phyloP scores from a whole-genome alignment of 306 rosid species.

The Benincasa hispida region DNA sequence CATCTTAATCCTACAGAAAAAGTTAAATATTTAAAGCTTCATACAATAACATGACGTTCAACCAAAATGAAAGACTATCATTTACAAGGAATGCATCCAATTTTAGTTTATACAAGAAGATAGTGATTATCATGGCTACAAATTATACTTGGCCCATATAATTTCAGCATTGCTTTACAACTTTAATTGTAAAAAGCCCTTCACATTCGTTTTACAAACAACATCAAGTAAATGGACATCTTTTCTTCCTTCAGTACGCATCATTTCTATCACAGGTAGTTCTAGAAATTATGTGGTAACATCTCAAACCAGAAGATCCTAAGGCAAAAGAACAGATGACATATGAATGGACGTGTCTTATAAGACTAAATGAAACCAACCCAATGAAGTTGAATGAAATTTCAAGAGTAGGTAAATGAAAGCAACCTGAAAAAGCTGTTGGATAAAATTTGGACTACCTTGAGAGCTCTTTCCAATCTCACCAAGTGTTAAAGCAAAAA shows the following conservation, averaged over 20 bases:
- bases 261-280: not conserved
- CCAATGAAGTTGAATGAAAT: not conserved
- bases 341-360: not conserved
- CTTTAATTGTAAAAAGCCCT: not conserved
- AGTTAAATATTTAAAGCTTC: not conserved
- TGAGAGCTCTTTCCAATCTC: constrained; percentile 49
- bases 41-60: not conserved
- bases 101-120: not conserved
- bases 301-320: not conserved
- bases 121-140: not conserved
- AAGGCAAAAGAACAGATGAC: not conserved
- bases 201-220: not conserved
- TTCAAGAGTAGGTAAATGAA: not conserved
- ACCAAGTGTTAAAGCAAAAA: constrained; percentile 78
- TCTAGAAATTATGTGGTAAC: not conserved
- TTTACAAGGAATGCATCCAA: not conserved
- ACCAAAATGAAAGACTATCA: not conserved
- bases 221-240: not conserved
- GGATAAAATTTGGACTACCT: constrained; percentile 34
- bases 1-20: not conserved
- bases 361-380: not conserved
- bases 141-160: not conserved
- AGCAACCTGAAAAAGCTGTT: constrained; percentile 60
- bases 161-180: not conserved
- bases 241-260: not conserved